Conservation (phyloP, 805 yeast genomes). For the Ogataea philodendri region DNA sequence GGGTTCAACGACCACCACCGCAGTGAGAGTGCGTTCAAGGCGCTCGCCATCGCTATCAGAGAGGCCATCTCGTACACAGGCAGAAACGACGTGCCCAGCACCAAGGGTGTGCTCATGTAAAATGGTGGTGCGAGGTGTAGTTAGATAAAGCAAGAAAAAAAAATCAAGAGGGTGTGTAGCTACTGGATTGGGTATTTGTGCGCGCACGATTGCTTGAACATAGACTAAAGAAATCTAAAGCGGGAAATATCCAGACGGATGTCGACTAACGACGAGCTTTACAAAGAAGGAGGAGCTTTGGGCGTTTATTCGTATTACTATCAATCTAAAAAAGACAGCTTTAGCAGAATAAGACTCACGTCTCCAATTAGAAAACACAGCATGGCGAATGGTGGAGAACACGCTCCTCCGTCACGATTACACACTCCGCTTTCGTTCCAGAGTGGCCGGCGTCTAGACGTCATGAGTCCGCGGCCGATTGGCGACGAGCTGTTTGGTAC, state of each 20-base stretch:
- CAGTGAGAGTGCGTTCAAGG: conserved; percentile 95
- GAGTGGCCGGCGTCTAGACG: conserved; percentile 14
- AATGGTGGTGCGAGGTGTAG: conserved; percentile 4
- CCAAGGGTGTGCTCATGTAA: conserved; percentile 87
- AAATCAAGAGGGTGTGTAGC: too few relatives aligned
- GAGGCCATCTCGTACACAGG: conserved; percentile 86
- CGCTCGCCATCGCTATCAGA: conserved; percentile 86
- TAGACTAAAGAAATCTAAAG: conserved; percentile 6
- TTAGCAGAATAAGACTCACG: conserved; percentile 14
- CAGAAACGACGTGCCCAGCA: conserved; percentile 87
- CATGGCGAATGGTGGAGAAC: conserved; percentile 5
- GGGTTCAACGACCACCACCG: conserved; percentile 97
- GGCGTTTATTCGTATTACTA: conserved; percentile 31
- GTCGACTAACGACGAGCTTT: conserved; percentile 19
- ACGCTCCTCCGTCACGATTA: conserved; percentile 13
- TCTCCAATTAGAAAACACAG: conserved; percentile 20
- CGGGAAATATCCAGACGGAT: conserved; percentile 9
- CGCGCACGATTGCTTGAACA: conserved; percentile 12
- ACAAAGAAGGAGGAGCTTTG: conserved; percentile 29
- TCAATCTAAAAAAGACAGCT: conserved; percentile 17
- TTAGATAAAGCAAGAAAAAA: conserved; percentile 4
- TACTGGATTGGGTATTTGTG: conserved; percentile 2
- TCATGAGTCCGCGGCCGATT: conserved; percentile 20
- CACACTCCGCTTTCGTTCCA: conserved; percentile 18
- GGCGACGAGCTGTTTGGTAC: conserved; percentile 18